Conservation (phyloP, 73 alveolate genomes). For the Paramecium pentaurelia region DNA sequence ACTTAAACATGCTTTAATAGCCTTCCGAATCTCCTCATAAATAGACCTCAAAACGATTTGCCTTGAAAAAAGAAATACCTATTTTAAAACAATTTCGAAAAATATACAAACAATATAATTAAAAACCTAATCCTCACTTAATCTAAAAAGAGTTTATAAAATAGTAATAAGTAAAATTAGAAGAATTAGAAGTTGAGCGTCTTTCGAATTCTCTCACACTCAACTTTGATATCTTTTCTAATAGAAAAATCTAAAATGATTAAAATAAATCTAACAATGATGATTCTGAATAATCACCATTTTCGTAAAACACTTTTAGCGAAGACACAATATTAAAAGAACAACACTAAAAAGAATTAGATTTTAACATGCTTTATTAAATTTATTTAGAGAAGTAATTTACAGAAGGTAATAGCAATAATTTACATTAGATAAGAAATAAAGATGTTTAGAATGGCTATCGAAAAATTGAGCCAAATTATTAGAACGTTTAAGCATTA, state of each 20-base stretch:
- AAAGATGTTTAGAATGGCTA: conserved; percentile 13
- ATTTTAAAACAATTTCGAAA: background rate
- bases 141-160: background rate
- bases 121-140: background rate
- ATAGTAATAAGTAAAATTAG: background rate
- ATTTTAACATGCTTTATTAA: background rate
- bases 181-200: background rate
- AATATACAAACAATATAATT: background rate
- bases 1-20: background rate
- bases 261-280: background rate
- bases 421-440: background rate
- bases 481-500: background rate
- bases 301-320: background rate
- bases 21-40: conserved; percentile 27
- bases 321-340: background rate
- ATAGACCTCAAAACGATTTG: background rate
- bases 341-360: background rate
- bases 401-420: background rate
- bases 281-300: background rate
- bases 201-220: background rate
- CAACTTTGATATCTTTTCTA: background rate
- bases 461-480: background rate
- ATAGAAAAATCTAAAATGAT: background rate
- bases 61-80: conserved; percentile 11
- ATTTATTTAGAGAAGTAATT: background rate